These are phyloP conservation scores for Puccinia triticina DNA, from an alignment of 1,284 basidiomycete species.

Conservation along the genomic window DNA sequence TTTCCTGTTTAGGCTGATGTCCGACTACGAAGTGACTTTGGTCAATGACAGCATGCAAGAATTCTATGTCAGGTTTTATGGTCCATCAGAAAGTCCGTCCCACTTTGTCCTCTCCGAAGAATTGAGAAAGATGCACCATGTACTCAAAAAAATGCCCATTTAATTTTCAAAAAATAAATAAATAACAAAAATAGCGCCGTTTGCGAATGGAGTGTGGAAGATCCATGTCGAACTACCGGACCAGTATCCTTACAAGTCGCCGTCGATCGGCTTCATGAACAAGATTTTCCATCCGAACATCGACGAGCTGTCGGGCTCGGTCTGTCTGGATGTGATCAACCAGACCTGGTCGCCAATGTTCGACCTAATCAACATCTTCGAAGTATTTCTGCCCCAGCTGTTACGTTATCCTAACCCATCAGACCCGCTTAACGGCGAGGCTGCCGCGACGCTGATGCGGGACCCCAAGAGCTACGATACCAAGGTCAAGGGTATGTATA, in stretches of 20 bases:
- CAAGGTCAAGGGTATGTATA: conserved; percentile 77
- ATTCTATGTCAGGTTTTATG: conserved; percentile 94
- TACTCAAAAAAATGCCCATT: background rate
- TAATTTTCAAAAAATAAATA: background rate
- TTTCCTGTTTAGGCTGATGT: conserved; percentile 75
- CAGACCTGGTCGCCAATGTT: conserved; percentile 99
- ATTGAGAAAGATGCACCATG: background rate
- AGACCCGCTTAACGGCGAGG: conserved; percentile 96
- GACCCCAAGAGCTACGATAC: conserved; percentile 91
- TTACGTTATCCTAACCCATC: conserved; percentile 96
- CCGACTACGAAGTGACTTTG: conserved; percentile 92
- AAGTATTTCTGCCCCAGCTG: conserved; percentile 94
- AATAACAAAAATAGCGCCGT: conserved; percentile 71
- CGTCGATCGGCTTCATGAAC: conserved; percentile 99
- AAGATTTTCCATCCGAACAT: conserved; percentile 95
- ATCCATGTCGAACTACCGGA: conserved; percentile 99
- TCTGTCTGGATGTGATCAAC: conserved; percentile 94
- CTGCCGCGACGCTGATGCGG: conserved; percentile 92
- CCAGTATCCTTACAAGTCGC: conserved; percentile 98
- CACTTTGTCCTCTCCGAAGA: conserved; percentile 34
- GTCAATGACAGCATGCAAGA: conserved; percentile 99
- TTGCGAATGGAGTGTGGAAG: conserved; percentile 95
- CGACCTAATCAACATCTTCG: conserved; percentile 99
- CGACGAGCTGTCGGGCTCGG: conserved; percentile 68
- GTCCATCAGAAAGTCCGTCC: conserved; percentile 86